phyloP scores from a whole-genome alignment of 768 basidiomycete species.

The Xerocomellus dryophilus region DNA sequence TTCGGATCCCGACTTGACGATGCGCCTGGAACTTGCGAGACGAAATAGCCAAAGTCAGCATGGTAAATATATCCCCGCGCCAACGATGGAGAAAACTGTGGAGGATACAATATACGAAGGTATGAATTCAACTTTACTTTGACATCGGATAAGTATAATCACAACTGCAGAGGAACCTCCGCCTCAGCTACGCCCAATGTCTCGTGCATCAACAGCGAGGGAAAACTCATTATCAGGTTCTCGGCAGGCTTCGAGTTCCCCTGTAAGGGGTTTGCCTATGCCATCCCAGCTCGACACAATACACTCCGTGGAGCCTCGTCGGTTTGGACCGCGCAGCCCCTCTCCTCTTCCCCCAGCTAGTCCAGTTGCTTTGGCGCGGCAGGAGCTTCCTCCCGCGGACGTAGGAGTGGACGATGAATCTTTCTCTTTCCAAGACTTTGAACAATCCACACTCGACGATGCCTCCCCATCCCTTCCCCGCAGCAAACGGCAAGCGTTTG shows the following conservation, averaged over 20 bases:
- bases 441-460: conserved; percentile 29
- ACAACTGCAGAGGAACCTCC: conserved; percentile 55
- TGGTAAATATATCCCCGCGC: conserved; percentile 39
- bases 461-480: conserved; percentile 54
- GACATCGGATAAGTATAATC: conserved; percentile 2
- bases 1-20: conserved; percentile 73
- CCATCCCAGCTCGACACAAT: conserved; percentile 45
- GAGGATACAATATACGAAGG: conserved; percentile 82
- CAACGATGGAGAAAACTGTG: conserved; percentile 44
- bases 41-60: conserved; percentile 80
- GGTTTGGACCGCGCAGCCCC: conserved; percentile 70
- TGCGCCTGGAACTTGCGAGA: conserved; percentile 77
- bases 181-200: conserved; percentile 49
- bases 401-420: conserved; percentile 45
- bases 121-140: conserved; percentile 27
- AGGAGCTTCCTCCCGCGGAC: conserved; percentile 43
- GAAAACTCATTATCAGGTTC: conserved; percentile 47
- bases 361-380: conserved; percentile 24
- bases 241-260: conserved; percentile 42
- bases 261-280: conserved; percentile 27
- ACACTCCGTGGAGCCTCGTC: conserved; percentile 56
- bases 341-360: conserved; percentile 62
- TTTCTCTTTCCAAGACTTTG: conserved; percentile 25
- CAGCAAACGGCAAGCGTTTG: conserved; percentile 68
- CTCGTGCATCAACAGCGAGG: conserved; percentile 45